These are phyloP conservation scores for Carex scoparia DNA, from an alignment of 176 grass and related monocot species.

Conservation along the genomic window DNA sequence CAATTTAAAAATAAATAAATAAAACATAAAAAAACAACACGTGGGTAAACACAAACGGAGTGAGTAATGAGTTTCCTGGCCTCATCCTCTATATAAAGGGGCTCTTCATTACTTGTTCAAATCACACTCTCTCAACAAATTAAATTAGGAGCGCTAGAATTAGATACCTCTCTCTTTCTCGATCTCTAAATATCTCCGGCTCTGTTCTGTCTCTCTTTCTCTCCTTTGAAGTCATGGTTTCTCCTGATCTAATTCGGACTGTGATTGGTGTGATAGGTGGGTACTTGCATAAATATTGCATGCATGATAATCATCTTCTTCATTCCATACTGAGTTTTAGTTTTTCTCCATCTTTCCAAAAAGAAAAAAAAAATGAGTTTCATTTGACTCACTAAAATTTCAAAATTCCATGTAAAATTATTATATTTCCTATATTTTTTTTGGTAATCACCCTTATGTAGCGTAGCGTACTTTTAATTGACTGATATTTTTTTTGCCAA, in stretches of 20 bases:
- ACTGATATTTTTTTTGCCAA: not conserved
- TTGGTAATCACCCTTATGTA: not conserved
- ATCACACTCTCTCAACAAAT: not conserved
- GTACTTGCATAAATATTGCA: conserved; percentile 1
- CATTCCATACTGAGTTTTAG: not conserved
- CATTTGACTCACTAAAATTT: not conserved
- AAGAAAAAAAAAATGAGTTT: too few species aligned
- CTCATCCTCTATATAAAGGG: conserved; percentile 28
- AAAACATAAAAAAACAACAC: not conserved
- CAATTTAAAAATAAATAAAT: not conserved
- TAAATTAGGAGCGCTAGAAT: not conserved
- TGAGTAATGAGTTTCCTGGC: not conserved
- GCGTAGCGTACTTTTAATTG: not conserved
- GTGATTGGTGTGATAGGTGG: conserved; percentile 66
- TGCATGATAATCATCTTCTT: not conserved
- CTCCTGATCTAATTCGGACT: conserved; percentile 55
- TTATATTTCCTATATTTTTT: not conserved
- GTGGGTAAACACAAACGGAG: conserved; percentile 6
- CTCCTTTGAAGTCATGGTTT: conserved; percentile 40
- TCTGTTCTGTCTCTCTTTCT: not conserved
- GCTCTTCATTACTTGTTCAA: not conserved
- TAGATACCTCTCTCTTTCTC: not conserved
- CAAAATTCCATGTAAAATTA: not conserved
- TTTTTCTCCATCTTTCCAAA: not conserved
- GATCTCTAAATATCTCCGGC: not conserved